phyloP scores from a whole-genome alignment of 1,284 basidiomycete species.

The Cerioporus squamosus region DNA sequence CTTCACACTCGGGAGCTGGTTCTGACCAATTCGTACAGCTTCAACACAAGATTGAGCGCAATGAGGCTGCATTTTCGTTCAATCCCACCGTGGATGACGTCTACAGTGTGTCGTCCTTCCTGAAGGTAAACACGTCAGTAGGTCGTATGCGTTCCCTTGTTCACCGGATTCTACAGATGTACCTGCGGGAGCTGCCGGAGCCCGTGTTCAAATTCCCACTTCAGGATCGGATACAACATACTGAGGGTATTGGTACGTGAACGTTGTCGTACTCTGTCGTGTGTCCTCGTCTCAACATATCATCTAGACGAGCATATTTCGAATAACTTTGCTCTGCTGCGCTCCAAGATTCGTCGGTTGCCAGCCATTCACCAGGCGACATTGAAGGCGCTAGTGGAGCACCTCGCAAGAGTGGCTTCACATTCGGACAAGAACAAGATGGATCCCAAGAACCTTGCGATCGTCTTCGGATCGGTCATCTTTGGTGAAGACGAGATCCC shows the following conservation, averaged over 20 bases:
- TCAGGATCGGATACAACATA: conserved; percentile 85
- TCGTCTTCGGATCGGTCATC: conserved; percentile 84
- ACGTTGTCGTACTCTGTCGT: conserved; percentile 16
- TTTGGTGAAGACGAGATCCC: conserved; percentile 90
- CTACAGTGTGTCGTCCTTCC: conserved; percentile 85
- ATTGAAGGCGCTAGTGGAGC: conserved; percentile 86
- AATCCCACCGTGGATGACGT: conserved; percentile 80
- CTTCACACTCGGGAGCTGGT: neutral
- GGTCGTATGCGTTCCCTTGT: neutral
- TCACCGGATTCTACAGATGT: conserved; percentile 52
- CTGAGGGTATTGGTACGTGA: conserved; percentile 67
- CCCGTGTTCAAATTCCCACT: conserved; percentile 89
- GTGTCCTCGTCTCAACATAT: too few relatives aligned
- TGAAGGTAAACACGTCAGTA: conserved; percentile 68
- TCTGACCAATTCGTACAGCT: conserved; percentile 50
- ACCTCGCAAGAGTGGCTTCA: conserved; percentile 79
- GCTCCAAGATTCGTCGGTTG: conserved; percentile 83
- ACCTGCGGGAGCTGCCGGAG: conserved; percentile 91
- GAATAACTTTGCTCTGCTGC: conserved; percentile 74
- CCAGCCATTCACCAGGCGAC: conserved; percentile 91
- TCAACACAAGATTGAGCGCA: conserved; percentile 88
- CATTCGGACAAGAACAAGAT: conserved; percentile 88
- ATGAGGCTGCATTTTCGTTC: conserved; percentile 88
- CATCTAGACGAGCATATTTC: conserved; percentile 65
- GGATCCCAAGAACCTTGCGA: conserved; percentile 89